Base-by-base conservation (phyloP, 257 asterid genomes). In the Jacaranda copaia region DNA sequence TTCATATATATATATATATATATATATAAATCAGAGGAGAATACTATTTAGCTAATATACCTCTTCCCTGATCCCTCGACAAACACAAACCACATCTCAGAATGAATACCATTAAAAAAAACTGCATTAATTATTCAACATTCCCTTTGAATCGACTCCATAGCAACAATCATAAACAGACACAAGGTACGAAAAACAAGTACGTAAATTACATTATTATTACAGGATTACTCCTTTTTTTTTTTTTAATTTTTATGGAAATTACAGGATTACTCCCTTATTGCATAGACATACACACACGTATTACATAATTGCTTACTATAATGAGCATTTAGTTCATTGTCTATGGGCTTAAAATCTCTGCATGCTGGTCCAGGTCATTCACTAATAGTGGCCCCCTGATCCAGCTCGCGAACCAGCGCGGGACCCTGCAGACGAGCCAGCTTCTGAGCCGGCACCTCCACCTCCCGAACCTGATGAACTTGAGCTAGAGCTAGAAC, bases 361-460 rank as follows among this genome's bases (percentile, higher is more conserved):
- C 32, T 25, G 32, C 32, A 25, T 25, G 32, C 1, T 2, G 2
- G 32, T 25, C 32, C 32, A 25, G 32, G 32, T 4, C 46, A 5
- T 55, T 76, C 71, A 79, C 10, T 43, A 42, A 20, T 45, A 38
- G 64, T 73, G 46, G 42, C 75, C 76, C 1, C 71, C 78, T 7
- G 81, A 81, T 35, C 85, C 81, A n/a, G 86, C 85, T 0, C 73
- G 68, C 5, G 86, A 82, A 15, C 83, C 81, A 3, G 83, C 86
- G 4, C 81, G n/a, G 0, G 87, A 83, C 45, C 87, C 87, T 11
- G 85, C 93, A 0, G 85, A 87, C 0, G 97, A 92, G 15, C 93
- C 93, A 0, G 94, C 94, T 64, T 84, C 94, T 0, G 92, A 84
- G 14, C 95, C 91, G 0, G 84, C 91, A 20, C 87, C 84, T 38